Conservation (phyloP, 441 rosid species). For the Jatropha podagrica region DNA sequence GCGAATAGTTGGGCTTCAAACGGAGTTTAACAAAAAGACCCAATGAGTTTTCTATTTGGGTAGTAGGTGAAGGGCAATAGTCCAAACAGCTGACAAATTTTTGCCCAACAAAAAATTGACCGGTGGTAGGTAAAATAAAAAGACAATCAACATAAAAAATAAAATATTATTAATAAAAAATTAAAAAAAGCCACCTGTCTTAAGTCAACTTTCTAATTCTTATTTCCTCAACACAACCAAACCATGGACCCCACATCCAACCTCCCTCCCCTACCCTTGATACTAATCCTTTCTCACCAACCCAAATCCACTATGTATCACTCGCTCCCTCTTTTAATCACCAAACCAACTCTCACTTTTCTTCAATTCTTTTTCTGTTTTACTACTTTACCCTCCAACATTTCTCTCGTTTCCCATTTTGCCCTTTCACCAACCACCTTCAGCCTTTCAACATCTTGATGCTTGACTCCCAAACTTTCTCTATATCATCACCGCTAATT, state of each 20-base stretch:
- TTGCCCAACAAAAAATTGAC: conserved; percentile 2
- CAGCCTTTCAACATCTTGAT: too few relatives aligned
- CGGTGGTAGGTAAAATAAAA: conserved; percentile 13
- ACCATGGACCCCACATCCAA: conserved; percentile 14
- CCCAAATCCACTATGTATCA: conserved; percentile 7
- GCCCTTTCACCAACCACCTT: conserved; percentile 34
- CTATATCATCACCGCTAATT: conserved; percentile 26
- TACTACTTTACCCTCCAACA: too few relatives aligned
- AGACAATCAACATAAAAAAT: not conserved
- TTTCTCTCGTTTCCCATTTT: conserved; percentile 4
- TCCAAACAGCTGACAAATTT: not conserved
- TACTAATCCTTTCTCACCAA: conserved; percentile 20
- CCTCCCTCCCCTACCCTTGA: not conserved
- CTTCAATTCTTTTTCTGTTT: not conserved
- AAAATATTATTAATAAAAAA: not conserved
- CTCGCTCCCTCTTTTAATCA: not conserved
- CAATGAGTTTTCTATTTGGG: not conserved
- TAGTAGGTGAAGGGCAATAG: conserved; percentile 18
- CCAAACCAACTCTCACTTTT: not conserved
- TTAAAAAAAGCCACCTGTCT: not conserved
- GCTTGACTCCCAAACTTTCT: not conserved
- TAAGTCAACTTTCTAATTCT: conserved; percentile 3
- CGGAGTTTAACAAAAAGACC: not conserved
- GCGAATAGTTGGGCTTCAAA: not conserved
- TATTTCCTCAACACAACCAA: conserved; percentile 1